Percentiles rank a stretch among this genome's conserved stretches.
phyloP scores from a whole-genome alignment of 2,329 filamentous ascomycete species.

The Didymella glomerata region DNA sequence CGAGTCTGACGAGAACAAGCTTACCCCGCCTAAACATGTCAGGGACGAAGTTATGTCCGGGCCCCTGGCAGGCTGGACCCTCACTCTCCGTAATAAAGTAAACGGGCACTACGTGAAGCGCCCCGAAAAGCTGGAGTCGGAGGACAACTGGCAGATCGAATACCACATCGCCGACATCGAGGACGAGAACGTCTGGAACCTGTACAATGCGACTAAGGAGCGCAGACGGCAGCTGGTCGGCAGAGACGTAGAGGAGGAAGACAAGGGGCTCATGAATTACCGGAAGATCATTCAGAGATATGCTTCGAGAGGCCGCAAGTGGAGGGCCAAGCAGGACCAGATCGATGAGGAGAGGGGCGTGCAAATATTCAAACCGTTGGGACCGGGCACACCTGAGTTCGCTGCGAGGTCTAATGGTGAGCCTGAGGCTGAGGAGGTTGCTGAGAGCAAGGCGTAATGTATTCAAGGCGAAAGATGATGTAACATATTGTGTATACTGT shows the following conservation, averaged over 20 bases:
- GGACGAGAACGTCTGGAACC: slow-evolving; percentile 21
- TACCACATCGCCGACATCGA: slow-evolving; percentile 73
- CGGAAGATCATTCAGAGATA: slow-evolving; percentile 54
- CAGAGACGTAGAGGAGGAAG: slow-evolving; percentile 54
- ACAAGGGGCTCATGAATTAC: slow-evolving; percentile 55
- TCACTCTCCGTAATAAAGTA: slow-evolving; percentile 76
- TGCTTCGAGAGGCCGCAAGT: slow-evolving; percentile 65
- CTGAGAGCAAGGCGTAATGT: slow-evolving; percentile 2
- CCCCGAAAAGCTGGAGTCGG: slow-evolving; percentile 59
- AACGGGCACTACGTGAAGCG: slow-evolving; percentile 71
- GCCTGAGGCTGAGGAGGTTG: background rate
- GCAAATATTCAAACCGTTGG: slow-evolving; percentile 45
- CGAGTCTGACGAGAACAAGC: slow-evolving; percentile 1
- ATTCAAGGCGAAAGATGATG: background rate
- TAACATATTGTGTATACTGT: slow-evolving; percentile 15
- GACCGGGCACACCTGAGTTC: slow-evolving; percentile 36
- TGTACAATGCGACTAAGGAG: slow-evolving; percentile 56
- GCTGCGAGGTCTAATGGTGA: background rate
- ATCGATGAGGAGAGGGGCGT: slow-evolving; percentile 58
- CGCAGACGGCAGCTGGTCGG: slow-evolving; percentile 60
- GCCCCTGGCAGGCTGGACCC: slow-evolving; percentile 71
- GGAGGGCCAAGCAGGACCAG: slow-evolving; percentile 64
- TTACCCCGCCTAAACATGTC: background rate
- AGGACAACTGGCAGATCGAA: slow-evolving; percentile 74
- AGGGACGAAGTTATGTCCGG: slow-evolving; percentile 12